Evolutionary conservation across 495 filamentous ascomycete species (phyloP).

Genomic region (Endocarpon pusillum): DNA sequence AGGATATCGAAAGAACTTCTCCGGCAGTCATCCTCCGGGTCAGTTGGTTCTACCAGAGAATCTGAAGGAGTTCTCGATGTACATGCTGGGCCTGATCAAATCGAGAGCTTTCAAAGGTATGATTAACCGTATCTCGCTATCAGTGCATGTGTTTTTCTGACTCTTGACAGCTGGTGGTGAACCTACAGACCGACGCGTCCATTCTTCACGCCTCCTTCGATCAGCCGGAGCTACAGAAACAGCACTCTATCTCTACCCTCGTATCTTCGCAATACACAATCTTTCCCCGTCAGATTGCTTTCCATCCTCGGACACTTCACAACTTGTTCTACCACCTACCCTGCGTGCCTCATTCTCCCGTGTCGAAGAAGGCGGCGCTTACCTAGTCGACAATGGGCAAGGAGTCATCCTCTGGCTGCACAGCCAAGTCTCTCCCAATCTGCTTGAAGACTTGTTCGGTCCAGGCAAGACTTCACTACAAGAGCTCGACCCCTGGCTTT

Average conservation of each 20-base stretch:
- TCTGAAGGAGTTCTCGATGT: constrained; percentile 94
- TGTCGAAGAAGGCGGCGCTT: constrained; percentile 90
- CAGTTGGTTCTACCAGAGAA: constrained; percentile 92
- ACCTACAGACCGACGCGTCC: constrained; percentile 75
- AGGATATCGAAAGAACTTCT: constrained; percentile 80
- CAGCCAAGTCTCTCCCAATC: constrained; percentile 51
- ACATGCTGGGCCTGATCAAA: constrained; percentile 83
- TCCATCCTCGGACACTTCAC: constrained; percentile 62
- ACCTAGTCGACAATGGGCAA: constrained; percentile 94
- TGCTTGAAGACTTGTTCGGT: constrained; percentile 84
- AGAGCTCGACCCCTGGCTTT: constrained; percentile 59
- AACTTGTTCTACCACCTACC: constrained; percentile 51
- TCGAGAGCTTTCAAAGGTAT: constrained; percentile 78
- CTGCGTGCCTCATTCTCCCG: constrained; percentile 76
- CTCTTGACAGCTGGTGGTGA: constrained; percentile 47
- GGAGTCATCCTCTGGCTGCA: constrained; percentile 84
- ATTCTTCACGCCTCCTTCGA: constrained; percentile 81
- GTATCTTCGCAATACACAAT: constrained; percentile 82
- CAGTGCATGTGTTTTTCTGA: constrained; percentile 1
- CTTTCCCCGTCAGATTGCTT: constrained; percentile 65
- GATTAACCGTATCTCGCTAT: neutral
- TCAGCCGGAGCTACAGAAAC: constrained; percentile 73
- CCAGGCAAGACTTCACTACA: constrained; percentile 53
- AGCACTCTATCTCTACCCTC: constrained; percentile 86
- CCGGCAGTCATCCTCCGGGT: constrained; percentile 71